phyloP scores from a whole-genome alignment of 83 land plant species.

The Picea abies region DNA sequence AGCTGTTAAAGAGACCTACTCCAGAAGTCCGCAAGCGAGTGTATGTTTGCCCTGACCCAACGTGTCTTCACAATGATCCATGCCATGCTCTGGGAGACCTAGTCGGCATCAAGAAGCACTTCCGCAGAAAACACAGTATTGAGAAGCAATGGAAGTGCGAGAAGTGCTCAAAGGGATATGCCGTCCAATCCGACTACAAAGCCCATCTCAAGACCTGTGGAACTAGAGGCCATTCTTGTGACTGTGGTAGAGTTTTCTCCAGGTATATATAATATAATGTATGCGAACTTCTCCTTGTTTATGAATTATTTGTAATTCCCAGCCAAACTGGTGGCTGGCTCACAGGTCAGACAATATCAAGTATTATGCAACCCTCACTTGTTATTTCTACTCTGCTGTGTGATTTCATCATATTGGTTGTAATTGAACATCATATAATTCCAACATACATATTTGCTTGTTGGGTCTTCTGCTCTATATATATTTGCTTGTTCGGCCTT shows the following conservation, averaged over 20 bases:
- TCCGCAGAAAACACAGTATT: conserved; percentile 32
- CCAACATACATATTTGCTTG: too few species aligned
- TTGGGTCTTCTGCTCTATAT: too few species aligned
- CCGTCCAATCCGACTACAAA: conserved; percentile 48
- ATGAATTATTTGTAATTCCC: conserved; percentile 12
- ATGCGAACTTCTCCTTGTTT: background rate
- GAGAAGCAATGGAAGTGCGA: conserved; percentile 8
- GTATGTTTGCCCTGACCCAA: conserved; percentile 32
- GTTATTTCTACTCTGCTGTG: too few species aligned
- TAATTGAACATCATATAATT: too few species aligned
- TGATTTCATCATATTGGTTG: too few species aligned
- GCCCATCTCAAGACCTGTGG: conserved; percentile 46
- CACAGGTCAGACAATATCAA: background rate
- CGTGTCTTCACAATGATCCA: conserved; percentile 43
- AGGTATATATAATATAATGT: conserved; percentile 13
- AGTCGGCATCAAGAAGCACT: conserved; percentile 49
- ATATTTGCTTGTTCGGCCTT: too few species aligned
- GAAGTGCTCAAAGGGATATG: background rate
- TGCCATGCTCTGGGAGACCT: conserved; percentile 49
- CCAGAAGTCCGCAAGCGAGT: conserved; percentile 25
- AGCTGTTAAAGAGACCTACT: conserved; percentile 28
- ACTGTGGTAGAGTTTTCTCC: conserved; percentile 41
- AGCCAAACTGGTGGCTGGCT: background rate
- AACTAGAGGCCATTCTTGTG: conserved; percentile 44
- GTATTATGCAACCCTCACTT: background rate